Percentiles rank a stretch among this genome's conserved stretches.
Conservation (phyloP, 2,329 filamentous ascomycete species). For the Trematosphaeria pertusa region DNA sequence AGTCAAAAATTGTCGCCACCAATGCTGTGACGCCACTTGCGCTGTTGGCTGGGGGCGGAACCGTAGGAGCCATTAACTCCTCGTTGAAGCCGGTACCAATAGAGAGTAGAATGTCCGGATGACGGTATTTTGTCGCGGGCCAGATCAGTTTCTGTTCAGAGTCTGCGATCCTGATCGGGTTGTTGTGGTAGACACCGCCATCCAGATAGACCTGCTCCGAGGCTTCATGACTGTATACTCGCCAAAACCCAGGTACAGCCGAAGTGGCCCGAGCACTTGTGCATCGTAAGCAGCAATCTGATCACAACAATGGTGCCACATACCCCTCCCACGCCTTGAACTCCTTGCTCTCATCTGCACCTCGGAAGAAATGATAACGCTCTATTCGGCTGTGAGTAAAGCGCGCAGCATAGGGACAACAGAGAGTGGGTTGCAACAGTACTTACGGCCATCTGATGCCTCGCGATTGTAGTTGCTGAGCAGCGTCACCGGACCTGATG, state of each 20-base stretch:
- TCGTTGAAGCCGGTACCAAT: constrained; percentile 21
- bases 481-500: no score
- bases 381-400: background rate
- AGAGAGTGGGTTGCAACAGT: background rate
- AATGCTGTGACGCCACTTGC: no score
- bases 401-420: background rate
- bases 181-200: constrained; percentile 53
- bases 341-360: background rate
- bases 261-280: constrained; percentile 53
- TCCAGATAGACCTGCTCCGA: constrained; percentile 52
- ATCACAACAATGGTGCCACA: background rate
- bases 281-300: background rate
- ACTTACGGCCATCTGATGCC: no score
- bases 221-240: constrained; percentile 49
- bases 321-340: constrained; percentile 9
- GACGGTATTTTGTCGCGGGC: constrained; percentile 11
- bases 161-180: constrained; percentile 54
- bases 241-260: constrained; percentile 53
- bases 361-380: background rate
- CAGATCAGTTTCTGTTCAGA: constrained; percentile 43
- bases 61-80: background rate
- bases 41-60: no score
- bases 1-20: no score
- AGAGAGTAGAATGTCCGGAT: constrained; percentile 29
- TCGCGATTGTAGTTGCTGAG: no score